Evolutionary conservation across 2,329 filamentous ascomycete genomes (phyloP).

Genomic region (Amylocarpus encephaloides): DNA sequence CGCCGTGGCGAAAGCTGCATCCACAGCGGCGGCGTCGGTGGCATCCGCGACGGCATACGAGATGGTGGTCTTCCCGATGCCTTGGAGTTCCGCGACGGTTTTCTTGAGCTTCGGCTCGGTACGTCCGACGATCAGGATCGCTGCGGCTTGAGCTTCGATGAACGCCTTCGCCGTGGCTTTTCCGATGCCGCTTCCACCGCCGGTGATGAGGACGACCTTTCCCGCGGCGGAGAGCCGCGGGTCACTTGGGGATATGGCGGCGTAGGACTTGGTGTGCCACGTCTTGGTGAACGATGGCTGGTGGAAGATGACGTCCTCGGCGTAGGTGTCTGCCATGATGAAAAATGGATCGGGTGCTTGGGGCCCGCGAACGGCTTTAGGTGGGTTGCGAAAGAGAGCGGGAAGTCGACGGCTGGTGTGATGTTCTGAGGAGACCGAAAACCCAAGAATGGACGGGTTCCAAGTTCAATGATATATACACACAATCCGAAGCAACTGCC

Average conservation of each 20-base stretch:
- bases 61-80: slow-evolving; percentile 33
- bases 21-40: slow-evolving; percentile 29
- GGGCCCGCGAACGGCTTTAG: too few species aligned
- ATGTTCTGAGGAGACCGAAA: too few species aligned
- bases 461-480: too few species aligned
- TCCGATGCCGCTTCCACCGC: slow-evolving; percentile 41
- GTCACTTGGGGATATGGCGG: slow-evolving; percentile 34
- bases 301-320: too few species aligned
- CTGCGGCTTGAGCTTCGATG: slow-evolving; percentile 38
- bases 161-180: slow-evolving; percentile 38
- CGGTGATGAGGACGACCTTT: slow-evolving; percentile 39
- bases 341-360: too few species aligned
- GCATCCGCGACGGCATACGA: slow-evolving; percentile 31
- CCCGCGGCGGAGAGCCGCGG: slow-evolving; percentile 36
- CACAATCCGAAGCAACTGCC: too few species aligned
- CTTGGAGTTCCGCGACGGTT: slow-evolving; percentile 34
- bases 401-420: too few species aligned
- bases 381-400: too few species aligned
- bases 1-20: slow-evolving; percentile 32
- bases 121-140: slow-evolving; percentile 40
- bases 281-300: slow-evolving; percentile 26
- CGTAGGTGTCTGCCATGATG: too few species aligned
- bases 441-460: too few species aligned
- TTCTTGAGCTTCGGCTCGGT: slow-evolving; percentile 30
- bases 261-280: slow-evolving; percentile 33